Evolutionary conservation across 2,329 filamentous ascomycete species (phyloP).

Genomic region (Didymella pinodella): DNA sequence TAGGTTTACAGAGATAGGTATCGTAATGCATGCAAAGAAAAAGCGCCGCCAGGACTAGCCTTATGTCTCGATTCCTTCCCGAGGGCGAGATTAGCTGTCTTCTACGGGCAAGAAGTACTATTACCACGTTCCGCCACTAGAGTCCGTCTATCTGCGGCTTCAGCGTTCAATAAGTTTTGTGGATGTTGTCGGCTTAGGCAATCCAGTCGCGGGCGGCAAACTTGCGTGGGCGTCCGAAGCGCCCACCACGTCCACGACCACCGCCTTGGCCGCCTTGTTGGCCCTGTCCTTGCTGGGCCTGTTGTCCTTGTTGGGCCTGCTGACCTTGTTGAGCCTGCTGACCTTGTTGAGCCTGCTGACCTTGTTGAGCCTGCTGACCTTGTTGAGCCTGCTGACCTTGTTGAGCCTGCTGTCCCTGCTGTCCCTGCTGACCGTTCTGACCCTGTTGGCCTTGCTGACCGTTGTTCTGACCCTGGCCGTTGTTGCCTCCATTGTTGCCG

Average conservation of each 20-base stretch:
- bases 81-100: constrained; percentile 36
- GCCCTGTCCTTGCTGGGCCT: constrained; percentile 24
- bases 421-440: constrained; percentile 12
- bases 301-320: constrained; percentile 9
- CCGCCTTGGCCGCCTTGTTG: constrained; percentile 26
- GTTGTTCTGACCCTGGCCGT: constrained; percentile 17
- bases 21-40: constrained; percentile 34
- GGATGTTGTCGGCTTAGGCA: constrained; percentile 30
- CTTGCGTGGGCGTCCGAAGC: constrained; percentile 34
- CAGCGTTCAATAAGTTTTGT: background rate
- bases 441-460: constrained; percentile 12
- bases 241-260: constrained; percentile 30
- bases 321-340: constrained; percentile 13
- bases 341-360: constrained; percentile 15
- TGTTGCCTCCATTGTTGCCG: constrained; percentile 19
- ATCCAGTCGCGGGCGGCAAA: constrained; percentile 46
- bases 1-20: constrained; percentile 43
- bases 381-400: constrained; percentile 1
- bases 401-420: background rate
- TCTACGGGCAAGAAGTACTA: constrained; percentile 39
- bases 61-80: constrained; percentile 34
- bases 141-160: constrained; percentile 1
- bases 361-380: background rate
- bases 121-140: constrained; percentile 36
- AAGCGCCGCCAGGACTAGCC: constrained; percentile 43